Evolutionary conservation across 495 filamentous ascomycete species (phyloP).

Genomic region (Ascodesmis nigricans): DNA sequence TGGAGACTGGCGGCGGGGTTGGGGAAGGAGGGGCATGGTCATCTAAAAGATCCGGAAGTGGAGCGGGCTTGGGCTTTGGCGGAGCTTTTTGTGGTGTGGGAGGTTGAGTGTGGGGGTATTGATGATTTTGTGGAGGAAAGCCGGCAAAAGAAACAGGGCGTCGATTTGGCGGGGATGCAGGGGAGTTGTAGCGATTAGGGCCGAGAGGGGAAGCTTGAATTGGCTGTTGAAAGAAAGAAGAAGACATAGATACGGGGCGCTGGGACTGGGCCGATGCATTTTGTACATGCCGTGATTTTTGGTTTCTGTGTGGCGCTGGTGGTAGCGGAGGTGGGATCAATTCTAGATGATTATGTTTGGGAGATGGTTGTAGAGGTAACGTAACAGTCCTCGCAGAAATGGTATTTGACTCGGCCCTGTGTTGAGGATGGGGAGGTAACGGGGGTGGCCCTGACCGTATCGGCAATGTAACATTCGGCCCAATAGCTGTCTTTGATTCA

Average conservation of each 20-base stretch:
- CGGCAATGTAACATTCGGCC: too few species aligned
- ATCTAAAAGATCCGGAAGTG: constrained; percentile 5
- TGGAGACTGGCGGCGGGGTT: constrained; percentile 28
- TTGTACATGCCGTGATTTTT: too few species aligned
- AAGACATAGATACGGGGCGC: constrained; percentile 3
- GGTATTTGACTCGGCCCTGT: too few species aligned
- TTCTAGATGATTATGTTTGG: too few species aligned
- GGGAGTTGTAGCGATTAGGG: constrained; percentile 2
- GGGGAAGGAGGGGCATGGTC: constrained; percentile 4
- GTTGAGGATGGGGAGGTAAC: constrained; percentile 12
- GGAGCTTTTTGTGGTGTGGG: constrained; percentile 14
- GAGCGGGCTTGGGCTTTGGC: constrained; percentile 14
- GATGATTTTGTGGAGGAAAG: too few species aligned
- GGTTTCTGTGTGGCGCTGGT: constrained; percentile 6
- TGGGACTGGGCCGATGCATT: too few species aligned
- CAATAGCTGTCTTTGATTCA: too few species aligned
- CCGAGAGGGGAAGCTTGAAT: constrained; percentile 1
- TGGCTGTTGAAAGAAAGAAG: constrained; percentile 5
- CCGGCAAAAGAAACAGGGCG: too few species aligned
- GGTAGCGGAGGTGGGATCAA: constrained; percentile 8
- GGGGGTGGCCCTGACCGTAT: too few species aligned
- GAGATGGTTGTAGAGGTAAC: too few species aligned
- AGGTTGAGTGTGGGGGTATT: constrained; percentile 7
- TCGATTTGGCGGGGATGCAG: too few species aligned
- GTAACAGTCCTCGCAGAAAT: too few species aligned